A percentile compares a stretch with the other conserved stretches of the same genome.
Evolutionary conservation across 768 basidiomycete genomes (phyloP).

Genomic region (Coprinopsis marcescibilis): DNA sequence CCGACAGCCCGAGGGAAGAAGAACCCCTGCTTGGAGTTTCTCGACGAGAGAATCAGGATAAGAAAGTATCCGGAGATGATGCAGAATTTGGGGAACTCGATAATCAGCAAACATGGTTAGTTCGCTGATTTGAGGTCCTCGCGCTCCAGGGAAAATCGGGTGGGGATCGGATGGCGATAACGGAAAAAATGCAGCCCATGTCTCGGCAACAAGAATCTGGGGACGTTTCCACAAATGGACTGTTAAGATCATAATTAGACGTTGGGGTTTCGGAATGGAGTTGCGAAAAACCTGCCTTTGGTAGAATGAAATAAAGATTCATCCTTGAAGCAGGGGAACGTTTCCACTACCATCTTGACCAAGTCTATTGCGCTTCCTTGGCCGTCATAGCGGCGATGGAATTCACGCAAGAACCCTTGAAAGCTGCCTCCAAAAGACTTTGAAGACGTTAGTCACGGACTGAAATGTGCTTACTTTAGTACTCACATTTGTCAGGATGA

Average conservation of each 20-base stretch:
- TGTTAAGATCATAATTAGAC: conserved; percentile 20
- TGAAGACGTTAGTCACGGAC: not conserved
- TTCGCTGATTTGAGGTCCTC: conserved; percentile 55
- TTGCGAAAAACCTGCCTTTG: conserved; percentile 55
- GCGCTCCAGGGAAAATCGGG: conserved; percentile 62
- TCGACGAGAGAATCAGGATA: conserved; percentile 62
- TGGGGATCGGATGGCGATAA: conserved; percentile 39
- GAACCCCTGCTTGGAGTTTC: conserved; percentile 38
- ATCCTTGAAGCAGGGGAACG: conserved; percentile 75
- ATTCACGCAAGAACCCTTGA: conserved; percentile 56
- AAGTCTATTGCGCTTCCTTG: conserved; percentile 68
- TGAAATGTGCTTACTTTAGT: conserved; percentile 5
- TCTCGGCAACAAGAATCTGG: conserved; percentile 87
- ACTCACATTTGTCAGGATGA: conserved; percentile 62
- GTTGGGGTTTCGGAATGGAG: not conserved
- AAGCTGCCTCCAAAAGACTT: conserved; percentile 71
- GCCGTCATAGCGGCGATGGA: conserved; percentile 45
- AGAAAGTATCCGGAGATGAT: conserved; percentile 70
- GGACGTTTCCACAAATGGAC: conserved; percentile 88
- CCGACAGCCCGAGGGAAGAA: conserved; percentile 48
- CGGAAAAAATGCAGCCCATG: conserved; percentile 89
- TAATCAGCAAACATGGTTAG: conserved; percentile 96
- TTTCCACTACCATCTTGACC: conserved; percentile 61
- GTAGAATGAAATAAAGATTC: conserved; percentile 51
- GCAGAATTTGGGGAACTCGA: conserved; percentile 84